Conservation (phyloP, 2,329 filamentous ascomycete species). For the Fusarium neocosmosporiellum region DNA sequence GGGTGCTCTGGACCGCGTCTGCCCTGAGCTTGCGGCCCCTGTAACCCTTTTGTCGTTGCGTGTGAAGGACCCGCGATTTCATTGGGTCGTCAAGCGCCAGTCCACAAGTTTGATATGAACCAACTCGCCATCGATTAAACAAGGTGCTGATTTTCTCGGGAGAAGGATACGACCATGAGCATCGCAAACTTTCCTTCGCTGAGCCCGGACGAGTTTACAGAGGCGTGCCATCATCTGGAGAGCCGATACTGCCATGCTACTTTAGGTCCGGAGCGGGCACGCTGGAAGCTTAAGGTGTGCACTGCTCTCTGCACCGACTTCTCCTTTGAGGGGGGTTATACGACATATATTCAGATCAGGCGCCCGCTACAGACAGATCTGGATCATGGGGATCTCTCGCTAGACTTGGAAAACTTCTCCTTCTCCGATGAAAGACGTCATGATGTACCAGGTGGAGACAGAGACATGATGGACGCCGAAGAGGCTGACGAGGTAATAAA, state of each 20-base stretch:
- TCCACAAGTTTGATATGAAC: neutral
- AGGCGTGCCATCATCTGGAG: constrained; percentile 72
- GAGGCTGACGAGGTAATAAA: constrained; percentile 62
- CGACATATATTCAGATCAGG: constrained; percentile 68
- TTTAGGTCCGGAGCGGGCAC: constrained; percentile 63
- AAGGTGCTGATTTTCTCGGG: neutral
- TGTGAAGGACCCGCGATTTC: neutral
- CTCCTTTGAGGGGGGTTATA: constrained; percentile 55
- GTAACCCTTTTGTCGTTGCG: neutral
- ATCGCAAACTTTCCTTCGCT: constrained; percentile 71
- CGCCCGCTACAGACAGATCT: constrained; percentile 60
- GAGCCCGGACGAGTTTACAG: constrained; percentile 69
- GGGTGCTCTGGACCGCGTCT: neutral
- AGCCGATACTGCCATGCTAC: constrained; percentile 68
- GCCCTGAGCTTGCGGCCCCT: neutral
- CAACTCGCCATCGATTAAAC: constrained; percentile 7
- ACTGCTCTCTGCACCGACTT: constrained; percentile 62
- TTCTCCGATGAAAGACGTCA: constrained; percentile 47
- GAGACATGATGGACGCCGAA: constrained; percentile 62
- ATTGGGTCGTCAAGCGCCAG: constrained; percentile 5
- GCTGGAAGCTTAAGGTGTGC: constrained; percentile 66
- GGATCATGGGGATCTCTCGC: constrained; percentile 59
- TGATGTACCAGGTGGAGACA: constrained; percentile 49
- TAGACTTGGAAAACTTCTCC: constrained; percentile 58
- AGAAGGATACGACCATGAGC: constrained; percentile 46